Conservation (phyloP, 2,329 filamentous ascomycete species). For the Neocatenulostroma microsporum region DNA sequence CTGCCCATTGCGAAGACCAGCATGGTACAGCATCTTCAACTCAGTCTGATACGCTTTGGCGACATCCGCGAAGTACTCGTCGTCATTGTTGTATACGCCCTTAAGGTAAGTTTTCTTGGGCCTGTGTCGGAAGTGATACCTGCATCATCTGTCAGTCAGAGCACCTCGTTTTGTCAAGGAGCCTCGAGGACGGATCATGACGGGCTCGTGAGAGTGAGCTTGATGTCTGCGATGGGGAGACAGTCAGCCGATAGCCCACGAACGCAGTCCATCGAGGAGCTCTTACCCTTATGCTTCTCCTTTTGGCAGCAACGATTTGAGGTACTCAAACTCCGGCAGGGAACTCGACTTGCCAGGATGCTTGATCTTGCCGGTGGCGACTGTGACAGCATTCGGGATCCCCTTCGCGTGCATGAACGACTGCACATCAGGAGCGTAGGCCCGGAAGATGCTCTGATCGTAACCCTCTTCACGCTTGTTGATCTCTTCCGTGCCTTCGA, state of each 20-base stretch:
- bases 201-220: conserved; percentile 27
- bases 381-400: conserved; percentile 50
- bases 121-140: conserved; percentile 60
- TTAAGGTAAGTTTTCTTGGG: conserved; percentile 42
- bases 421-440: conserved; percentile 44
- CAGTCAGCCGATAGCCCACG: too few species aligned
- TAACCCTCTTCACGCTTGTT: conserved; percentile 30
- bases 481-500: conserved; percentile 43
- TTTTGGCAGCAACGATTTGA: conserved; percentile 52
- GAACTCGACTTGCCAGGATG: conserved; percentile 50
- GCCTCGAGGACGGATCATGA: conserved; percentile 23
- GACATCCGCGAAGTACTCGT: conserved; percentile 42
- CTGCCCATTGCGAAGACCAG: conserved; percentile 42
- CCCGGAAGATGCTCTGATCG: conserved; percentile 46
- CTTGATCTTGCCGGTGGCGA: conserved; percentile 52
- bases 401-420: conserved; percentile 47
- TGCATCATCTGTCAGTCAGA: conserved; percentile 37
- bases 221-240: too few species aligned
- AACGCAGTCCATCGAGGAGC: background rate
- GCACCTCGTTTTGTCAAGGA: too few species aligned
- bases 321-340: conserved; percentile 51
- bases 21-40: conserved; percentile 38
- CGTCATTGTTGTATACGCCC: conserved; percentile 39
- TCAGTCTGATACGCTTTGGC: conserved; percentile 42
- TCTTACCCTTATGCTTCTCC: conserved; percentile 46